Conservation (phyloP, 805 yeast genomes). For the Zygoascus tannicola region DNA sequence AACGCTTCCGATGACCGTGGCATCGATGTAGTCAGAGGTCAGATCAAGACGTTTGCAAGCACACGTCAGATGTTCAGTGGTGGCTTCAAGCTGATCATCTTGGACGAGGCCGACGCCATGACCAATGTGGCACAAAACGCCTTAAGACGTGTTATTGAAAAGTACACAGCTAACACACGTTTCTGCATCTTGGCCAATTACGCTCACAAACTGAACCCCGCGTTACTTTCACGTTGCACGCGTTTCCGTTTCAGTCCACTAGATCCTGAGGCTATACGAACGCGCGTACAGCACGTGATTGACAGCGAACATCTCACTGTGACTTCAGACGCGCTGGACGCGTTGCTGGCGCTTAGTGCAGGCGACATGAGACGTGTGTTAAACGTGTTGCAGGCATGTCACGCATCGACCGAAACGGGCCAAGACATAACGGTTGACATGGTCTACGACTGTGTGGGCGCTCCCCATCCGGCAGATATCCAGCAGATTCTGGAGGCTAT, state of each 20-base stretch:
- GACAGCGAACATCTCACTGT: conserved; percentile 56
- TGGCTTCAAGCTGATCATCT: conserved; percentile 81
- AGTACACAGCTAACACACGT: conserved; percentile 88
- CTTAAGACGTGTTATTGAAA: conserved; percentile 85
- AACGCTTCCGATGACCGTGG: conserved; percentile 98
- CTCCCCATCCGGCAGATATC: conserved; percentile 83
- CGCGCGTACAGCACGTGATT: conserved; percentile 60
- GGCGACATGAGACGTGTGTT: conserved; percentile 97
- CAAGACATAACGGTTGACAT: conserved; percentile 58
- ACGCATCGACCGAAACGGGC: conserved; percentile 53
- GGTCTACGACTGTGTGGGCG: conserved; percentile 92
- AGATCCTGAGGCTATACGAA: conserved; percentile 53
- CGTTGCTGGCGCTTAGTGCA: conserved; percentile 62
- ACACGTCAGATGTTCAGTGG: conserved; percentile 77
- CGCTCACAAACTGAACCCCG: conserved; percentile 92
- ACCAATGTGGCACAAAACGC: conserved; percentile 96
- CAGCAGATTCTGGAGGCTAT: conserved; percentile 67
- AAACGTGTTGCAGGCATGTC: conserved; percentile 89
- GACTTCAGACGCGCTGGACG: conserved; percentile 46
- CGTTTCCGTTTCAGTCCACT: conserved; percentile 88
- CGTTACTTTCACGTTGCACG: conserved; percentile 88
- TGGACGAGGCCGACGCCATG: conserved; percentile 97
- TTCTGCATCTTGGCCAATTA: conserved; percentile 94
- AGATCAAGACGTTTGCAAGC: conserved; percentile 91
- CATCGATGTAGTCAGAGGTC: conserved; percentile 95